phyloP scores from a whole-genome alignment of 2,329 filamentous ascomycete species.

The Fusarium globosum region DNA sequence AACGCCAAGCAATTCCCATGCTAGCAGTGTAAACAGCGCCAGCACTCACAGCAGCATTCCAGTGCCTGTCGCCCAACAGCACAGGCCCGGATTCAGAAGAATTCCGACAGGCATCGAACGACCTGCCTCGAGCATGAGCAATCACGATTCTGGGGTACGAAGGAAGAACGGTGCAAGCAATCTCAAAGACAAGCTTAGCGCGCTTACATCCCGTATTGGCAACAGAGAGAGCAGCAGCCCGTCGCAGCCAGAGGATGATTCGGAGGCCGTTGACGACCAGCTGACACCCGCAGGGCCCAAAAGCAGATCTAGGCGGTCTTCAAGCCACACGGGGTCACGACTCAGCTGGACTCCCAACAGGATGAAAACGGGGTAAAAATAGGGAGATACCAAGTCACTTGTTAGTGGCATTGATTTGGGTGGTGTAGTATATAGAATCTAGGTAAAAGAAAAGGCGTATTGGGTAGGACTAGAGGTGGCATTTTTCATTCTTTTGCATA shows the following conservation, averaged over 20 bases:
- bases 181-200: slow-evolving; percentile 51
- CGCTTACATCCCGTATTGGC: slow-evolving; percentile 48
- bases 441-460: slow-evolving; percentile 31
- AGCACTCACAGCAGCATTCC: slow-evolving; percentile 35
- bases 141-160: slow-evolving; percentile 41
- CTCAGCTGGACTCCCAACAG: slow-evolving; percentile 31
- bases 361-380: slow-evolving; percentile 26
- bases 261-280: slow-evolving; percentile 37
- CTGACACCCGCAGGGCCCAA: slow-evolving; percentile 19
- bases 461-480: slow-evolving; percentile 16
- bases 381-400: slow-evolving; percentile 2
- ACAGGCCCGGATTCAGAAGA: slow-evolving; percentile 39
- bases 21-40: slow-evolving; percentile 22
- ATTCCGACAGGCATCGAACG: slow-evolving; percentile 42
- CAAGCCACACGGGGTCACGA: slow-evolving; percentile 32
- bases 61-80: slow-evolving; percentile 21
- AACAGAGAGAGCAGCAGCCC: slow-evolving; percentile 35
- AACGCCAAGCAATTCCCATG: slow-evolving; percentile 24
- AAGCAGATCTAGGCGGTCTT: slow-evolving; percentile 33
- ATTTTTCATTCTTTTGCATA: slow-evolving; percentile 31
- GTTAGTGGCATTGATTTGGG: slow-evolving; percentile 6
- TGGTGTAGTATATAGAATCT: slow-evolving; percentile 25
- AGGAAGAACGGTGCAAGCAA: slow-evolving; percentile 47
- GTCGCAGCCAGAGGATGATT: slow-evolving; percentile 38
- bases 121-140: slow-evolving; percentile 50